Evolutionary conservation across 1,284 basidiomycete genomes (phyloP), one percentile per base, ranked within the genome.

Genomic region (Trametes pubescens): DNA sequence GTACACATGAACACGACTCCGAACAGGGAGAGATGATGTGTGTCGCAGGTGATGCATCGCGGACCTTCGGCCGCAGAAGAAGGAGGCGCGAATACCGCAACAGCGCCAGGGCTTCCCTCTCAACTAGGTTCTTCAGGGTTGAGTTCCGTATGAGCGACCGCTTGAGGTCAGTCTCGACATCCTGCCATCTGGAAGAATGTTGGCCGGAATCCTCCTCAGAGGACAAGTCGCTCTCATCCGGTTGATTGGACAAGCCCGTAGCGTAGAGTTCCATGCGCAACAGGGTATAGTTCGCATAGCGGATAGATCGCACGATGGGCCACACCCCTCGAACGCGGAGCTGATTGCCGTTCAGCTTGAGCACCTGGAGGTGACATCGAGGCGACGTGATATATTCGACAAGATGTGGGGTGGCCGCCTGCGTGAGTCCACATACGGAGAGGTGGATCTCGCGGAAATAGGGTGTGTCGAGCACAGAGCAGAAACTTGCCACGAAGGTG

Each of bases 341-440:
- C 11, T 72, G 73, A 66, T 91, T 91, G 18, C 83, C 86, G 71
- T 84, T 90, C 61, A 83, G 80, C 66, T 82, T 83, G 46, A 91
- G 77, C 2, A 75, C 79, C 56, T 81, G 78, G 18, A 91, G 76
- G 18, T 78, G 78, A 62, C 86, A 87, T 24, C 82, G 81, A 5
- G 75, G 74, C 9, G 87, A 87, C n/a, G 78, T 76, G 18, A 90
- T 73, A 68, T 82, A 91, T 9, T 78, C 77, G 22, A 79, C 66
- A 34, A 91, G 80, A 56, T 73, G 68, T 1, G 83, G 79, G 0
- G 81, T 78, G 7, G 81, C 80, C n/a, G 64, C 69, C 29, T 75
- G 72, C 0, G 87, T 85, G 60, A 91, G 77, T 13, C 81, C 81
- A 11, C 82, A 79, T 0, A 81, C 81, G 2, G 86, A 86, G 8